These are phyloP conservation scores for Elsinoe batatas DNA, from an alignment of 2,329 filamentous ascomycete genomes.

Conservation along the genomic window DNA sequence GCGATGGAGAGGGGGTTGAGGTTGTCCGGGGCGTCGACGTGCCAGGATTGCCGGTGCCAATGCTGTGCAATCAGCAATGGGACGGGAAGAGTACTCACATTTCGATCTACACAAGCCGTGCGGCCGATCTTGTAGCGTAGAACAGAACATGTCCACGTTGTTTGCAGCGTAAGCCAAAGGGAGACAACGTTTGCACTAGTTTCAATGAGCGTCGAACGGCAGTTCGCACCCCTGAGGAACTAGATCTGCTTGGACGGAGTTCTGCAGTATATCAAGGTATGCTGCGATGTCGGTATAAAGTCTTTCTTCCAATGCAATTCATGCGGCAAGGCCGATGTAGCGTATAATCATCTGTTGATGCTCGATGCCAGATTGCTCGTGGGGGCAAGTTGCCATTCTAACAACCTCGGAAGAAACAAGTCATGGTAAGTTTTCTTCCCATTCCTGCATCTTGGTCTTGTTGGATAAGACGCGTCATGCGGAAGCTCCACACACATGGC, in stretches of 20 bases:
- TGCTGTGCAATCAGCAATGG: neutral
- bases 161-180: conserved; percentile 3
- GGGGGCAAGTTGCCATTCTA: too few relatives aligned
- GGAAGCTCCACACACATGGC: too few relatives aligned
- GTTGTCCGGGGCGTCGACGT: conserved; percentile 21
- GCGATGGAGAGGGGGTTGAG: conserved; percentile 19
- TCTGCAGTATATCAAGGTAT: too few relatives aligned
- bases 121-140: neutral
- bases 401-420: too few relatives aligned
- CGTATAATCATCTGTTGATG: too few relatives aligned
- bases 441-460: too few relatives aligned
- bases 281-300: too few relatives aligned
- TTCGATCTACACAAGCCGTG: neutral
- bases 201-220: neutral
- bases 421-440: neutral
- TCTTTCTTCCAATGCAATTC: too few relatives aligned
- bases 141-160: neutral
- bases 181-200: neutral
- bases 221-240: neutral
- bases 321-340: too few relatives aligned
- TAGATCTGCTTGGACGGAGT: neutral
- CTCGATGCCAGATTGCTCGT: too few relatives aligned
- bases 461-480: too few relatives aligned
- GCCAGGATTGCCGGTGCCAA: conserved; percentile 22
- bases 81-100: neutral